Conservation (phyloP, 2,329 filamentous ascomycete species). For the Pseudocercospora cruenta region DNA sequence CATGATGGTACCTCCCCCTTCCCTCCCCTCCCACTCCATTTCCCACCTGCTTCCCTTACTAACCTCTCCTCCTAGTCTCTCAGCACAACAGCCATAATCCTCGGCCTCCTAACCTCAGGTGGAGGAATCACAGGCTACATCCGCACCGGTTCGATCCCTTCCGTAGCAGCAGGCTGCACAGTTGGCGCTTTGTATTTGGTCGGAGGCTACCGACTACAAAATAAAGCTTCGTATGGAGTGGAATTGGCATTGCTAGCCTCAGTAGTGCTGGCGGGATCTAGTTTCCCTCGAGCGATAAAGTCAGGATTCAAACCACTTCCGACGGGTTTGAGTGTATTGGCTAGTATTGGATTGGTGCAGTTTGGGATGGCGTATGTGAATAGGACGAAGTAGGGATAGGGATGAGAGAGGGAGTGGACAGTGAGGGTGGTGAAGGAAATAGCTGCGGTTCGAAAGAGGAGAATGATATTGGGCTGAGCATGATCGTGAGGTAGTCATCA, state of each 20-base stretch:
- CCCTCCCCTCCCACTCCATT: not conserved
- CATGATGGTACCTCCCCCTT: not conserved
- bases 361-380: slow-evolving; percentile 71
- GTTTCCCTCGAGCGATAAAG: slow-evolving; percentile 84
- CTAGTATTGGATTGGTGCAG: slow-evolving; percentile 74
- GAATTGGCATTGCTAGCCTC: slow-evolving; percentile 90
- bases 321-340: slow-evolving; percentile 74
- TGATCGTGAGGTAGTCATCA: not conserved
- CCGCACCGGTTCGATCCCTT: slow-evolving; percentile 82
- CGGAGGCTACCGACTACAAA: slow-evolving; percentile 78
- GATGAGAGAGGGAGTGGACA: not conserved
- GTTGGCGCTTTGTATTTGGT: slow-evolving; percentile 80
- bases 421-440: not conserved
- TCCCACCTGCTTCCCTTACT: no score
- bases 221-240: slow-evolving; percentile 75
- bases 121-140: slow-evolving; percentile 88
- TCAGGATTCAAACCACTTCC: slow-evolving; percentile 79
- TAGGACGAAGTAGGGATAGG: slow-evolving; percentile 17
- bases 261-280: slow-evolving; percentile 78
- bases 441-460: not conserved
- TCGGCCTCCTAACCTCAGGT: slow-evolving; percentile 80
- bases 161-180: slow-evolving; percentile 78
- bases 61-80: slow-evolving; percentile 17
- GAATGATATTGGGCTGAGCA: not conserved
- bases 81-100: slow-evolving; percentile 67